Base-by-base conservation (phyloP, 1,284 basidiomycete species). In the Rhodotorula mucilaginosa region DNA sequence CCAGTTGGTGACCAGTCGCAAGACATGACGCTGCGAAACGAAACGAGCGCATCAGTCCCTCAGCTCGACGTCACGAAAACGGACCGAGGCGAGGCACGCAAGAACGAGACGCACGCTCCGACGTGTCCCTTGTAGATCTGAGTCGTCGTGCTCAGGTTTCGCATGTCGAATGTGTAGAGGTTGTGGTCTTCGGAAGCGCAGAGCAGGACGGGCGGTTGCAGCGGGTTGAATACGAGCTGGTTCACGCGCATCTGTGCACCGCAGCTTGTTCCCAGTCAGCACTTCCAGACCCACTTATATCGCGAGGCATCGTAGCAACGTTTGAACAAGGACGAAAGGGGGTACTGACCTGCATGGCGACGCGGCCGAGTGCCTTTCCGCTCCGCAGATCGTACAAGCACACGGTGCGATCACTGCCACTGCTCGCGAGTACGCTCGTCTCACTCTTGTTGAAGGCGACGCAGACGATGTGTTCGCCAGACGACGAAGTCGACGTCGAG, bases 81-180 rank as follows among this genome's bases (percentile, higher is more conserved):
- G 26, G 26, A 26, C 26, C 26, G 26, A 26, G 26, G 26, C 26
- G 26, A 26, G 26, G 26, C 26, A 26, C 26, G 26, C 26, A 26
- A 26, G 26, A 34, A 34, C 34, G 34, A 39, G 26, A 64, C 62
- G 39, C 44, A 64, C 63, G 95, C 93, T 0, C 93, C 92, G 19
- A 98, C 95, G 81, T 99, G 97, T 1, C 89, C 94, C 81, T 98
- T 99, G 86, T 97, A 99, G 59, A 99, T 92, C 77, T 97, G 92
- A 5, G 89, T 92, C 2, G 97, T 94, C 1, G 86, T 85, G 16
- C 86, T 83, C 62, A 99, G 85, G 70, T 91, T 88, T 58, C 96
- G 88, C 73, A 99, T 91, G 80, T 99, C 97, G 81, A 97, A 99
- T 0, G 97, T 98, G 82, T 99, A 99, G 56, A 99, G 85, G 79